Base-by-base conservation (phyloP, 768 basidiomycete species). In the Xanthoconium purpureum region DNA sequence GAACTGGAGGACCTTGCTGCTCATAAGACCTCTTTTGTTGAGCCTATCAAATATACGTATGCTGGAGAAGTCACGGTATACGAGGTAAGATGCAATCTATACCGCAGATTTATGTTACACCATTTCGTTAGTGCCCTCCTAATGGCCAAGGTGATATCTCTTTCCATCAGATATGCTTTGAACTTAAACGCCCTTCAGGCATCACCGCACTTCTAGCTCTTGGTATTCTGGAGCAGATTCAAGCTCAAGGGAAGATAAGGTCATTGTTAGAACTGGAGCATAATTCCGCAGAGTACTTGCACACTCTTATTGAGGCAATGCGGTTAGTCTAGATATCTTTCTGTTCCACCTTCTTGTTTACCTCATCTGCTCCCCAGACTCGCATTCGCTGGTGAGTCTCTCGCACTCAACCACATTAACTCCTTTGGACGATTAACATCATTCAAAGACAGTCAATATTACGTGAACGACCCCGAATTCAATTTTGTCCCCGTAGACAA, bases 21-120 rank as follows among this genome's bases (percentile, higher is more conserved):
- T 45, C 94, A 97, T 66, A 73, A 80, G 48, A 85, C 91, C 0
- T 77, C 84, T 5, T 82, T 91, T 38, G 91, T 98, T 17, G 84
- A 94, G 58, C 96, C 97, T 3, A 94, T 98, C 75, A 86, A 84
- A 55, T 96, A 96, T 69, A 93, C 88, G 3, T 98, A 91, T 63
- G 87, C 80, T 18, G 77, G 80, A 9, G 89, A 94, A 55, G 88
- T 98, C 8, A 93, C 94, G 0, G 77, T 98, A 0, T 93, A 93
- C 70, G 96, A 99, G 82, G 94, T 90, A 63, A 57, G 77, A 28
- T n/a, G 8, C 17, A 36, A 11, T 17, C 28, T 18, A 14, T 20
- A 3, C 43, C 50, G 11, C 46, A 50, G 43, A 32, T 29, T 12
- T 33, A 18, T 44, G 28, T 14, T 32, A 8, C 44, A 57, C 30